These are phyloP conservation scores for Podila clonocystis DNA, from an alignment of 192 early-diverging fungal species.

Conservation along the genomic window DNA sequence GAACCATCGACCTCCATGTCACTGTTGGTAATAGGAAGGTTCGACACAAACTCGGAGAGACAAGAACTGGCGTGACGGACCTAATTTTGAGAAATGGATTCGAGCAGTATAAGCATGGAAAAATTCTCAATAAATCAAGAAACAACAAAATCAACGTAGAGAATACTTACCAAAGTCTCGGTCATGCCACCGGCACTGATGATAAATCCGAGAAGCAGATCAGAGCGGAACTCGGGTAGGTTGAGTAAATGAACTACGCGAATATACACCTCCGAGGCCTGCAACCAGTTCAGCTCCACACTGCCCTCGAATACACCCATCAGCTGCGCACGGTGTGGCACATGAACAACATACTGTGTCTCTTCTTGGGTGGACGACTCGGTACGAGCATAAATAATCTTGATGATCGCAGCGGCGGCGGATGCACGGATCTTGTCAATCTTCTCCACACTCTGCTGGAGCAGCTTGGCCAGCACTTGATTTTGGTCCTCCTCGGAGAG, in stretches of 20 bases:
- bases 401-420: conserved; percentile 72
- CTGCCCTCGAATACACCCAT: conserved; percentile 19
- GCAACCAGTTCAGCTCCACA: conserved; percentile 68
- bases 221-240: conserved; percentile 63
- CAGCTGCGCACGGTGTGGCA: conserved; percentile 22
- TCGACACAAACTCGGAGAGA: conserved; percentile 66
- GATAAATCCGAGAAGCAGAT: conserved; percentile 74
- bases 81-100: conserved; percentile 29
- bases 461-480: conserved; percentile 55
- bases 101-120: background rate
- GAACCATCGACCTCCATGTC: conserved; percentile 15
- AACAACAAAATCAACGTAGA: background rate
- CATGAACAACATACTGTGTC: conserved; percentile 17
- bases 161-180: conserved; percentile 73
- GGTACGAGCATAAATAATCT: conserved; percentile 52
- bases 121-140: background rate
- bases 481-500: conserved; percentile 50
- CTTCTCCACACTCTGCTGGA: conserved; percentile 89
- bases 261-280: conserved; percentile 70
- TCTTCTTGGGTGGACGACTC: conserved; percentile 4
- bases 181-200: conserved; percentile 83
- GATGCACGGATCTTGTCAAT: conserved; percentile 86
- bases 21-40: conserved; percentile 46
- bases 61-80: conserved; percentile 73
- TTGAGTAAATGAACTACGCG: conserved; percentile 65